Evolutionary conservation across 768 basidiomycete species (phyloP).

Genomic region (Amanita inopinata): DNA sequence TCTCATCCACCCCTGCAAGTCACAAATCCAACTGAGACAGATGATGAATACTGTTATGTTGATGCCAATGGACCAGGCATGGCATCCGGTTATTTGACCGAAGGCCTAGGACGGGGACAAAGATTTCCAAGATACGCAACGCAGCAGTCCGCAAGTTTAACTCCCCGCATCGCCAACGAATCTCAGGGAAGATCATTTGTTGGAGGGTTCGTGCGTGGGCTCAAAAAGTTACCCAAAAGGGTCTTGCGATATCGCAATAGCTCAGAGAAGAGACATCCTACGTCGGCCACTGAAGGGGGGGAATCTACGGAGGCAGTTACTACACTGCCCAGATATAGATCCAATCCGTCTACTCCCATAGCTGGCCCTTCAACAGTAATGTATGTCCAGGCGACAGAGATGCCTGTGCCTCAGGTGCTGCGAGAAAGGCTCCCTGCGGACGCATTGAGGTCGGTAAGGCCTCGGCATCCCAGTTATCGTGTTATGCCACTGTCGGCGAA

Average conservation of each 20-base stretch:
- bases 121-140: slow-evolving; percentile 4
- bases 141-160: neutral
- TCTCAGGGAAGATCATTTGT: slow-evolving; percentile 22
- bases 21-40: slow-evolving; percentile 5
- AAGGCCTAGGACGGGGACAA: slow-evolving; percentile 13
- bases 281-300: slow-evolving; percentile 19
- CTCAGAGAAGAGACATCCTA: slow-evolving; percentile 15
- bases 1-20: slow-evolving; percentile 6
- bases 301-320: slow-evolving; percentile 21
- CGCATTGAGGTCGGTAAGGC: slow-evolving; percentile 9
- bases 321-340: slow-evolving; percentile 25
- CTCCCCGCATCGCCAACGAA: neutral
- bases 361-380: slow-evolving; percentile 23
- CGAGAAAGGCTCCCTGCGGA: slow-evolving; percentile 13
- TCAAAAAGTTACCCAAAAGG: slow-evolving; percentile 23
- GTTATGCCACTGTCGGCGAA: slow-evolving; percentile 23
- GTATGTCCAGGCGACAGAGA: slow-evolving; percentile 24
- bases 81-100: slow-evolving; percentile 11
- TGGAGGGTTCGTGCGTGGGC: slow-evolving; percentile 26
- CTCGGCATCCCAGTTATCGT: slow-evolving; percentile 20
- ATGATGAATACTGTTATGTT: slow-evolving; percentile 4
- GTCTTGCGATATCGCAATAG: slow-evolving; percentile 22
- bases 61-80: slow-evolving; percentile 6
- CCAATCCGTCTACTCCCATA: slow-evolving; percentile 28
- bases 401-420: slow-evolving; percentile 22